Percentiles rank a stretch among this genome's conserved stretches.
phyloP scores from a whole-genome alignment of 2,329 filamentous ascomycete genomes.

The Didymella lethalis region DNA sequence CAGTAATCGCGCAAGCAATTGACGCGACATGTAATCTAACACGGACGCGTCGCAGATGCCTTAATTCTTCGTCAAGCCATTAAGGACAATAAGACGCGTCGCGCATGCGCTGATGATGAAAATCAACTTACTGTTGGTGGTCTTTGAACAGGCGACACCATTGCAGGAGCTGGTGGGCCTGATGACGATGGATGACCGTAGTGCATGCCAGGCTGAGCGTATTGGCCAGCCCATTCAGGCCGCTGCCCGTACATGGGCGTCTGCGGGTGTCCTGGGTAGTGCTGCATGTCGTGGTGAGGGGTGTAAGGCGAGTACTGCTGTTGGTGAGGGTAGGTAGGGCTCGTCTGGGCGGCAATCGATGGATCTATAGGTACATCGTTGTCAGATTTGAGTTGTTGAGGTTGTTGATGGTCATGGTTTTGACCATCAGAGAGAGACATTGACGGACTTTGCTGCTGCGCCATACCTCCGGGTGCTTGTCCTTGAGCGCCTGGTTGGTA shows the following conservation, averaged over 20 bases:
- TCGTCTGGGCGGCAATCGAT: slow-evolving; percentile 90
- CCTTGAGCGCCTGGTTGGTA: slow-evolving; percentile 79
- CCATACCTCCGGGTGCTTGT: slow-evolving; percentile 87
- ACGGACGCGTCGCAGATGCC: not conserved
- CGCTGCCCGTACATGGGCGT: slow-evolving; percentile 70
- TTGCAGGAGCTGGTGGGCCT: slow-evolving; percentile 63
- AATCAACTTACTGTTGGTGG: slow-evolving; percentile 67
- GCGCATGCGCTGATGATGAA: not conserved
- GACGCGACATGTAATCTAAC: not conserved
- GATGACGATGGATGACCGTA: slow-evolving; percentile 65
- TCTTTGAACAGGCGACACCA: slow-evolving; percentile 67
- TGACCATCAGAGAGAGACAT: slow-evolving; percentile 82
- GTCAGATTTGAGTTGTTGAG: slow-evolving; percentile 84
- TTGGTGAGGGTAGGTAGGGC: slow-evolving; percentile 85
- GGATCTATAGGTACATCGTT: slow-evolving; percentile 98
- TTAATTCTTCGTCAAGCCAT: not conserved
- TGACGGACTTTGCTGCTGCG: slow-evolving; percentile 99
- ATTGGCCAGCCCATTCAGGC: slow-evolving; percentile 74
- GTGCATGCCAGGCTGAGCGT: slow-evolving; percentile 57
- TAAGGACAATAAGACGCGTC: slow-evolving; percentile 2
- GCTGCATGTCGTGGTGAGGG: slow-evolving; percentile 82
- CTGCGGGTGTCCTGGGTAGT: slow-evolving; percentile 70
- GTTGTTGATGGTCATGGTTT: slow-evolving; percentile 73
- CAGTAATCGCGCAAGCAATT: not conserved
- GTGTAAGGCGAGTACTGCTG: slow-evolving; percentile 87